Evolutionary conservation across 148 eudicot genomes (phyloP), one percentile per base, ranked within the genome.

Genomic region (Beta vulgaris): DNA sequence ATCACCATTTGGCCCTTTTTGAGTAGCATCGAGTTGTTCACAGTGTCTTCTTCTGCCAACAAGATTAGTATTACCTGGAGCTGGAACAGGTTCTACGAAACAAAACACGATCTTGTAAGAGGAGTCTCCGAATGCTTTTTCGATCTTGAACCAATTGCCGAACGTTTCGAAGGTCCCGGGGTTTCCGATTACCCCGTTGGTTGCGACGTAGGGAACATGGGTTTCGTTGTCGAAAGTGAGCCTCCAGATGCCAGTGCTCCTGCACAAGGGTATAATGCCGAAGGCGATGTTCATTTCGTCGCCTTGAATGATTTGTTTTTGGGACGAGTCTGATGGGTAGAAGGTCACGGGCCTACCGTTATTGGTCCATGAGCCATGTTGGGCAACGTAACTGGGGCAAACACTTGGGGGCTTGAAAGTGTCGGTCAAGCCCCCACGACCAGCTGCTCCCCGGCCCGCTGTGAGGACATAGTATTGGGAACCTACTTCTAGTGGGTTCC

Each of bases 401-500:
- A 1, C 19, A 2, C 7, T 16, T 48, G 53, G 21, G 53, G 19
- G 19, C 53, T 14, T 48, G 18, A 21, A 14, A 16, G 53, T 21
- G 19, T 7, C 2, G 53, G 53, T 48, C 53, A 48, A 48, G 53
- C 53, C 53, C 53, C 53, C 53, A 48, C 53, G 53, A 48, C 53
- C 53, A 14, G 53, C 53, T 48, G 19, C 53, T 7, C 53, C 19
- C 53, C 19, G 3, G 19, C 53, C 53, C 53, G 19, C 53, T 15
- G 53, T 48, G 21, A 48, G 53, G 53, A 48, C 53, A 15, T 48
- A 48, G 53, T 48, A 48, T 15, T 48, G 53, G 53, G 53, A 48
- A 48, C 53, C 53, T 48, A 48, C 53, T 48, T 48, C 53, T 48
- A 48, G 53, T 48, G 53, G 53, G 53, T 48, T 48, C 53, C 53